Evolutionary conservation across 2,329 filamentous ascomycete genomes (phyloP).

Genomic region (Trichoderma cornu-damae): DNA sequence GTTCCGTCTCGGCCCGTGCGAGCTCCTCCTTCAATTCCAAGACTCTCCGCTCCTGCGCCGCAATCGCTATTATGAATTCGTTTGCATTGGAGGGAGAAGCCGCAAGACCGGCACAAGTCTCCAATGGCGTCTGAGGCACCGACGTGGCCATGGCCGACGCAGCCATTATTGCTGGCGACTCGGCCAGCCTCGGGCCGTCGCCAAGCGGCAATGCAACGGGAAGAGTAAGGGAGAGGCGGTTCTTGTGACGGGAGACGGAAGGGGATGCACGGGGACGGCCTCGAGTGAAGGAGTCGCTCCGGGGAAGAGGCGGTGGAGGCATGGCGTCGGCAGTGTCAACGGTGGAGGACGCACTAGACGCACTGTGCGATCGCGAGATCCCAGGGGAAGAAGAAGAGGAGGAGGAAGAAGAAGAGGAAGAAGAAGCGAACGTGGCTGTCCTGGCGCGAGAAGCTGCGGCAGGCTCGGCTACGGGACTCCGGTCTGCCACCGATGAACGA

Average conservation of each 20-base stretch:
- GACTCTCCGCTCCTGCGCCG: constrained; percentile 84
- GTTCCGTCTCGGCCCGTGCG: constrained; percentile 70
- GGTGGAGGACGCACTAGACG: constrained; percentile 1
- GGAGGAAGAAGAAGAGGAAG: constrained; percentile 22
- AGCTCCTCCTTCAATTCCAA: constrained; percentile 89
- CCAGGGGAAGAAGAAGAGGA: constrained; percentile 23
- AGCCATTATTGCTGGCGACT: constrained; percentile 45
- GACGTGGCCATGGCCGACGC: constrained; percentile 37
- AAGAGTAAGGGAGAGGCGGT: constrained; percentile 56
- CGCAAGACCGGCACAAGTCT: constrained; percentile 35
- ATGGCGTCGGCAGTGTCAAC: constrained; percentile 25
- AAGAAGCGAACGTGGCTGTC: constrained; percentile 24
- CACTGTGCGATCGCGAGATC: constrained; percentile 15
- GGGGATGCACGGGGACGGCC: constrained; percentile 49
- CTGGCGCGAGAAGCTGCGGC: constrained; percentile 23
- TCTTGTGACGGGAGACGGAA: constrained; percentile 48
- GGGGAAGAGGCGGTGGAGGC: constrained; percentile 32
- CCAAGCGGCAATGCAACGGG: constrained; percentile 54
- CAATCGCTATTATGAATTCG: constrained; percentile 81
- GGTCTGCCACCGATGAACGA: constrained; percentile 38
- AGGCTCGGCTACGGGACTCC: constrained; percentile 27
- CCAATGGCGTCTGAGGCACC: constrained; percentile 48
- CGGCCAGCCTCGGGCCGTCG: constrained; percentile 27
- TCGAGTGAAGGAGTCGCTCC: constrained; percentile 30
- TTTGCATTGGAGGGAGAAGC: constrained; percentile 51